Conservation (phyloP, 352 stramenopile species). For the Sclerospora graminicola region DNA sequence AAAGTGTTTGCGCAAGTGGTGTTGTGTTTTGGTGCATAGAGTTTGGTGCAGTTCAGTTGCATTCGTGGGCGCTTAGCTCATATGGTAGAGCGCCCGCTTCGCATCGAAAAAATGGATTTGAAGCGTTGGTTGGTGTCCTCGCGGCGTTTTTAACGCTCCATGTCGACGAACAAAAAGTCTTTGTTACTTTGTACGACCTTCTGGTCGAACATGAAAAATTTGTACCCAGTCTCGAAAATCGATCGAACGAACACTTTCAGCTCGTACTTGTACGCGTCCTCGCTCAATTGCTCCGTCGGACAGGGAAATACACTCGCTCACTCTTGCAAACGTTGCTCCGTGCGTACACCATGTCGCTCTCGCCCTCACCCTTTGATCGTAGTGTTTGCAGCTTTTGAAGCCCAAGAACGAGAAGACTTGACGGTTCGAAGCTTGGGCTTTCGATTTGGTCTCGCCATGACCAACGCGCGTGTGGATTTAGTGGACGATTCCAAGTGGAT, state of each 20-base stretch:
- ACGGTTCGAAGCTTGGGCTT: constrained; percentile 40
- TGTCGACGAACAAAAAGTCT: too few species aligned
- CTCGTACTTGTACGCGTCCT: constrained; percentile 34
- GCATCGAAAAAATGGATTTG: too few species aligned
- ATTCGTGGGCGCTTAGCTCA: too few species aligned
- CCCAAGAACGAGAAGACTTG: constrained; percentile 30
- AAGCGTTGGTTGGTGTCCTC: constrained; percentile 30
- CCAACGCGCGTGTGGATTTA: constrained; percentile 19
- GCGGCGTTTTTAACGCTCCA: too few species aligned
- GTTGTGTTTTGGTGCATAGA: too few species aligned
- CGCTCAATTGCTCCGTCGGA: constrained; percentile 26
- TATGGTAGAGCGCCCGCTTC: too few species aligned
- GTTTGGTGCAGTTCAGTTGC: too few species aligned
- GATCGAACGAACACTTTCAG: constrained; percentile 6
- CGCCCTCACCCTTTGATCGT: constrained; percentile 33
- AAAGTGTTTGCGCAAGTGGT: too few species aligned
- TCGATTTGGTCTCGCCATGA: constrained; percentile 56
- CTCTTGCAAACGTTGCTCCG: constrained; percentile 54
- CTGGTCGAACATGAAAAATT: constrained; percentile 26
- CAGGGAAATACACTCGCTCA: constrained; percentile 28
- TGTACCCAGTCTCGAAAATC: constrained; percentile 13
- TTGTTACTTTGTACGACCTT: constrained; percentile 23
- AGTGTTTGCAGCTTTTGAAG: constrained; percentile 49
- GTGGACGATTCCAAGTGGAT: constrained; percentile 63
- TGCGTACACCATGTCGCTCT: constrained; percentile 62